Percentiles rank a stretch among this genome's conserved stretches.
Conservation (phyloP, 2,329 filamentous ascomycete species). For the Davidsoniella eucalypti region DNA sequence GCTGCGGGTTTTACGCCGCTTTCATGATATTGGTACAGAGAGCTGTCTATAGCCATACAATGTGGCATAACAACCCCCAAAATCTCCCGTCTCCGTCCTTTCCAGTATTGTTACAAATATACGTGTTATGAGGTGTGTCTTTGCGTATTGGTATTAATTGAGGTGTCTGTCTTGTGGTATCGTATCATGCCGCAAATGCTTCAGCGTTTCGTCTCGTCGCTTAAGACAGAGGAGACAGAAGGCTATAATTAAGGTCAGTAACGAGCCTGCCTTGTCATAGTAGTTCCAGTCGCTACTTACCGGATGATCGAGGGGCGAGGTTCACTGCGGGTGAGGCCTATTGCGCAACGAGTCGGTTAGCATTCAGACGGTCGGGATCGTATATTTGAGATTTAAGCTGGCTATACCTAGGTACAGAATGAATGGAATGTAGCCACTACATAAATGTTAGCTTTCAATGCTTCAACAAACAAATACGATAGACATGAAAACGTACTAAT, state of each 20-base stretch:
- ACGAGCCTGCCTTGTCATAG: not conserved
- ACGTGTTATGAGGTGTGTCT: not conserved
- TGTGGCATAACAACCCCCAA: no score
- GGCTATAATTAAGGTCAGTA: conserved; percentile 23
- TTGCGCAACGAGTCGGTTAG: conserved; percentile 17
- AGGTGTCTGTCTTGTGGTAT: not conserved
- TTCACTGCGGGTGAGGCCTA: conserved; percentile 87
- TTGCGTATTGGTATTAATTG: not conserved
- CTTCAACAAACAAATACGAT: not conserved
- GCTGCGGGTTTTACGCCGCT: no score
- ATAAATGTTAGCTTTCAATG: not conserved
- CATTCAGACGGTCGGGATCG: not conserved
- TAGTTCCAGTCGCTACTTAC: conserved; percentile 21
- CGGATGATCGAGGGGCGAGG: conserved; percentile 60
- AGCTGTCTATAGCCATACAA: no score
- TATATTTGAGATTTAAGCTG: conserved; percentile 14
- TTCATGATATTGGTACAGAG: no score
- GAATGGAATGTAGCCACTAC: conserved; percentile 83
- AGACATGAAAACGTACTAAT: conserved; percentile 54
- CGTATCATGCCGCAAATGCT: not conserved
- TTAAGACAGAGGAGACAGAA: conserved; percentile 49
- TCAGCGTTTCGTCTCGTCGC: not conserved
- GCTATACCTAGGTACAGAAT: conserved; percentile 83
- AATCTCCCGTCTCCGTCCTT: no score
- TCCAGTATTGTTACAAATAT: not conserved